Evolutionary conservation across 345 rosid genomes (phyloP).

Genomic region (Erucastrum elatum): DNA sequence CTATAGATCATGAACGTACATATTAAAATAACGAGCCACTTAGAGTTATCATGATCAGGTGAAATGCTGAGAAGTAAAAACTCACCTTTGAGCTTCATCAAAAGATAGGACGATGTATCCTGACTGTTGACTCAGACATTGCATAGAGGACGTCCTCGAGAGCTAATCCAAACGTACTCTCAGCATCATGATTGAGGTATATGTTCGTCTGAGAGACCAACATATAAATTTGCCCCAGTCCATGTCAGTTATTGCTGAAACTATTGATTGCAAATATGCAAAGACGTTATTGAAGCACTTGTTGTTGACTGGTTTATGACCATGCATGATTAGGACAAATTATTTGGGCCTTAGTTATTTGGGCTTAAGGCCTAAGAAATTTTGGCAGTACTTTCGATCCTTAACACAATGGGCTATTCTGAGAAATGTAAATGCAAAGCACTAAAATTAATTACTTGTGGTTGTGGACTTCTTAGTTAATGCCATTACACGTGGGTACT

Average conservation of each 20-base stretch:
- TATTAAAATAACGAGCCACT: constrained; percentile 18
- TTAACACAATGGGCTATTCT: neutral
- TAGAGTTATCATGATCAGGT: too few species aligned
- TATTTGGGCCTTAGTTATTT: neutral
- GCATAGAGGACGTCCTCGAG: constrained; percentile 58
- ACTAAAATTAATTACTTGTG: neutral
- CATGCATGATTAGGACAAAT: constrained; percentile 46
- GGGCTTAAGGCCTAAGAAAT: neutral
- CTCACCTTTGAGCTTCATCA: constrained; percentile 68
- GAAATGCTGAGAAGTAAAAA: neutral
- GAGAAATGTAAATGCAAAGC: neutral
- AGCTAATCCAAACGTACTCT: constrained; percentile 33
- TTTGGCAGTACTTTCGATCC: neutral
- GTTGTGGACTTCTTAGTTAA: neutral
- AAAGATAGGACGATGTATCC: constrained; percentile 60
- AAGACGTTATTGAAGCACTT: constrained; percentile 42
- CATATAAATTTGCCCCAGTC: constrained; percentile 47
- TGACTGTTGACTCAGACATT: constrained; percentile 59
- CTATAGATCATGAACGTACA: constrained; percentile 45
- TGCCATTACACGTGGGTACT: neutral
- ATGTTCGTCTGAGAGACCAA: constrained; percentile 45
- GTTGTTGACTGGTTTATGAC: constrained; percentile 43
- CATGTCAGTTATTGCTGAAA: constrained; percentile 50
- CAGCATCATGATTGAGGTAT: constrained; percentile 38
- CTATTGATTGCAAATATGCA: constrained; percentile 60